phyloP scores from a whole-genome alignment of 345 rosid species.

The Populus euphratica region DNA sequence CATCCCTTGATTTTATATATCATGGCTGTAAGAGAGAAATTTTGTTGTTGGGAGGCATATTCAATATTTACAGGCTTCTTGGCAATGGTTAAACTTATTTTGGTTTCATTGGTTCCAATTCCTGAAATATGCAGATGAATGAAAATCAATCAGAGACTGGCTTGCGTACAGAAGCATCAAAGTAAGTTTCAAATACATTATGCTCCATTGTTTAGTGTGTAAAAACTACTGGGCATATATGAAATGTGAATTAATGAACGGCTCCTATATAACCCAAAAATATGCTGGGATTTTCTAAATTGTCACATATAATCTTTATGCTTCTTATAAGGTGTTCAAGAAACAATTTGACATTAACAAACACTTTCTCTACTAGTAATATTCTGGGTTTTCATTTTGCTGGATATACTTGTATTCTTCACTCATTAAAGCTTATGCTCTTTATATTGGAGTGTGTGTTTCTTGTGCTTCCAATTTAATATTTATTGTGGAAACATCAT shows the following conservation, averaged over 20 bases:
- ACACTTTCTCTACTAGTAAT: no score
- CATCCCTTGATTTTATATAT: neutral
- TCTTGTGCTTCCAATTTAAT: neutral
- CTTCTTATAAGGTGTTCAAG: no score
- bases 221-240: no score
- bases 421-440: neutral
- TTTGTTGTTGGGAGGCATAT: neutral
- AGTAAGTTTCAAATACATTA: constrained; percentile 18
- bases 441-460: neutral
- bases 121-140: constrained; percentile 21
- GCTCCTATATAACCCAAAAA: no score
- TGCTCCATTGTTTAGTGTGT: neutral
- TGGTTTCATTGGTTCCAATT: neutral
- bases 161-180: neutral
- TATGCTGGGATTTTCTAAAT: no score
- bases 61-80: neutral
- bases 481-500: neutral
- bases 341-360: no score
- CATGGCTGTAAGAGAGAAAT: neutral
- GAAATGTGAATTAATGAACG: no score
- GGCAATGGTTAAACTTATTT: neutral
- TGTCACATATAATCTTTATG: no score
- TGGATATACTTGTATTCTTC: no score
- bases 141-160: neutral
- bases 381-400: no score